Evolutionary conservation across 495 filamentous ascomycete species (phyloP).

Genomic region (Niebla homalea): DNA sequence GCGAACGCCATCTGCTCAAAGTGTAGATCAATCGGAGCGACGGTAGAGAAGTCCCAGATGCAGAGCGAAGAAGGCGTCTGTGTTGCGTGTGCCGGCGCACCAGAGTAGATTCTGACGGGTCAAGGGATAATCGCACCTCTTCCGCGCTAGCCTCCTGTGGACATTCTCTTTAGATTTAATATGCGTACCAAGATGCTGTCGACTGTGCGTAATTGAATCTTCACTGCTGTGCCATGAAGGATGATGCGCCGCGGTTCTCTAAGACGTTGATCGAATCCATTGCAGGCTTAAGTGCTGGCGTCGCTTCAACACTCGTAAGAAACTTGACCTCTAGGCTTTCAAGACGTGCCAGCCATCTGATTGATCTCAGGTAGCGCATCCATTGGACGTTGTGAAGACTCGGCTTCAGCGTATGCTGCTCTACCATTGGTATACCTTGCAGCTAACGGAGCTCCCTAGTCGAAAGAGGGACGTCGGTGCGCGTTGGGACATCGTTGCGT

Average conservation of each 20-base stretch:
- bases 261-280: constrained; percentile 76
- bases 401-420: constrained; percentile 63
- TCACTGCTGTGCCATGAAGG: constrained; percentile 4
- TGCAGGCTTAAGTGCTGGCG: constrained; percentile 79
- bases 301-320: constrained; percentile 50
- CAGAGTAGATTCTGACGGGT: background rate
- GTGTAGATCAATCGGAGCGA: too few relatives aligned
- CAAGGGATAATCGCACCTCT: too few relatives aligned
- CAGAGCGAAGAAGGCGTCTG: too few relatives aligned
- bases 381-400: constrained; percentile 90
- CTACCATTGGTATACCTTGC: constrained; percentile 4
- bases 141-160: background rate
- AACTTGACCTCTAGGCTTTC: background rate
- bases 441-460: constrained; percentile 20
- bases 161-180: too few relatives aligned
- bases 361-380: constrained; percentile 44
- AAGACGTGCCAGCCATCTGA: background rate
- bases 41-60: too few relatives aligned
- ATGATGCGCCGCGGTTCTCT: constrained; percentile 40
- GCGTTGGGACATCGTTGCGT: constrained; percentile 39
- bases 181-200: too few relatives aligned
- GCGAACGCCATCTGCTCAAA: too few relatives aligned
- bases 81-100: background rate
- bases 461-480: constrained; percentile 29
- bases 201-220: too few relatives aligned